These are phyloP conservation scores for Leptographium flavum DNA, from an alignment of 2,329 filamentous ascomycete species.

Conservation along the genomic window DNA sequence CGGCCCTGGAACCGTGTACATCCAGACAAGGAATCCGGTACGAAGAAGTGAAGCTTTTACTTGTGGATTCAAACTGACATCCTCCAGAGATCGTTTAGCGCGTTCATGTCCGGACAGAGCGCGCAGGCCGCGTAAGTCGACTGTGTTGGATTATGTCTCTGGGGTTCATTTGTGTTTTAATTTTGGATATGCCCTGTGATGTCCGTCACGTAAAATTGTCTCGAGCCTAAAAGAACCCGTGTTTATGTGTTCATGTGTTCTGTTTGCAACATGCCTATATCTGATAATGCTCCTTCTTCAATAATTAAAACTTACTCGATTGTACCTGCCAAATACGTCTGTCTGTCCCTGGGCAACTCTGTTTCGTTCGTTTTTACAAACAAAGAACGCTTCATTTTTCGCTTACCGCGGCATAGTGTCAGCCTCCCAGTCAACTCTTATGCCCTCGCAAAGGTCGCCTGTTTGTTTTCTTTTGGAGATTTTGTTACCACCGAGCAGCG, in stretches of 20 bases:
- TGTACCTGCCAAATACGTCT: not conserved
- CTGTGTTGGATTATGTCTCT: not conserved
- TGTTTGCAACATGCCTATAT: not conserved
- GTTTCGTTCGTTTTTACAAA: too few relatives aligned
- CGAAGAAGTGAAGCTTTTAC: too few relatives aligned
- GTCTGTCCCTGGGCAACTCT: not conserved
- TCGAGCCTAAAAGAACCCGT: too few relatives aligned
- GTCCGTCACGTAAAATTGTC: not conserved
- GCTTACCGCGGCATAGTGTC: too few relatives aligned
- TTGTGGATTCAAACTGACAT: too few relatives aligned
- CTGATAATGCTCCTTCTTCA: not conserved
- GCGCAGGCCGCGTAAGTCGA: conserved; percentile 13
- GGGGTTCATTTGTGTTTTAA: not conserved
- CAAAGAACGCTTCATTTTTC: too few relatives aligned
- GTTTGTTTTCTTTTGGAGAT: not conserved
- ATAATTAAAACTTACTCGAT: not conserved
- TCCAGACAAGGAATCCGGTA: conserved; percentile 81
- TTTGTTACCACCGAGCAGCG: not conserved
- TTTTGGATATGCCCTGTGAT: not conserved
- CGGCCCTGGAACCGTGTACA: conserved; percentile 77
- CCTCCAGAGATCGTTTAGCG: conserved; percentile 33
- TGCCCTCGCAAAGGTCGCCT: too few relatives aligned
- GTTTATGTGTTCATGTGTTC: too few relatives aligned
- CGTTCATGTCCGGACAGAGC: conserved; percentile 35
- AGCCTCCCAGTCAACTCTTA: too few relatives aligned